A percentile compares a stretch with the other conserved stretches of the same genome.
These are phyloP conservation scores for Botrytis fragariae DNA, from an alignment of 2,329 filamentous ascomycete genomes.

Conservation along the genomic window DNA sequence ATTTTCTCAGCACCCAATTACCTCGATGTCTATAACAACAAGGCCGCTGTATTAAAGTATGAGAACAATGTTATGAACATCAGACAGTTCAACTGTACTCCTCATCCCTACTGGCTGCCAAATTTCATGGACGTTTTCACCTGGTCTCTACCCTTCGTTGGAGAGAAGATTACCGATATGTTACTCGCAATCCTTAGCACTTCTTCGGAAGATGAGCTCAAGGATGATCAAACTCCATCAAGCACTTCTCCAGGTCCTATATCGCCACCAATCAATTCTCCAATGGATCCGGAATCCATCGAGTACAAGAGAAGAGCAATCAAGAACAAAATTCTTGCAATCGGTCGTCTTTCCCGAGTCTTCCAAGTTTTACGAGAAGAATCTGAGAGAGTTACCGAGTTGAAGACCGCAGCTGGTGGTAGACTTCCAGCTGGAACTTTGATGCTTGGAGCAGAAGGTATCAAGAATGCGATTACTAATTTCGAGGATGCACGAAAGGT, in stretches of 20 bases:
- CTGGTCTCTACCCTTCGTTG: constrained; percentile 98
- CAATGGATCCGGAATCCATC: constrained; percentile 73
- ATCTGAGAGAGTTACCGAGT: constrained; percentile 91
- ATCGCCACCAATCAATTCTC: constrained; percentile 65
- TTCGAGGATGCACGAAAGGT: constrained; percentile 98
- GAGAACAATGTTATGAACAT: constrained; percentile 99
- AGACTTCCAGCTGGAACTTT: constrained; percentile 91
- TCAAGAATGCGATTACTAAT: constrained; percentile 95
- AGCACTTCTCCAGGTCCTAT: constrained; percentile 58
- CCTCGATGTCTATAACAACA: constrained; percentile 99
- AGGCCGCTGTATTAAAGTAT: constrained; percentile 97
- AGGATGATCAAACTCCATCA: constrained; percentile 80
- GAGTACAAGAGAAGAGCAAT: constrained; percentile 95
- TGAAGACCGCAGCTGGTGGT: constrained; percentile 94
- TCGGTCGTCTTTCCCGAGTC: constrained; percentile 91
- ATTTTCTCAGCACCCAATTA: constrained; percentile 99
- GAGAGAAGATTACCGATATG: constrained; percentile 99
- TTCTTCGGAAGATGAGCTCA: constrained; percentile 97
- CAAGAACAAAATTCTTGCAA: constrained; percentile 99
- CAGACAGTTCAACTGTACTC: constrained; percentile 98
- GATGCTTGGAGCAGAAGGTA: constrained; percentile 96
- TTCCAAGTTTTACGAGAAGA: constrained; percentile 98
- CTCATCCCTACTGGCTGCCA: constrained; percentile 97
- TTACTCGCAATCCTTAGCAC: constrained; percentile 97
- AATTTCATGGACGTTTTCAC: constrained; percentile 99